These are phyloP conservation scores for Ambrosiella beaveri DNA, from an alignment of 2,329 filamentous ascomycete species.

Conservation along the genomic window DNA sequence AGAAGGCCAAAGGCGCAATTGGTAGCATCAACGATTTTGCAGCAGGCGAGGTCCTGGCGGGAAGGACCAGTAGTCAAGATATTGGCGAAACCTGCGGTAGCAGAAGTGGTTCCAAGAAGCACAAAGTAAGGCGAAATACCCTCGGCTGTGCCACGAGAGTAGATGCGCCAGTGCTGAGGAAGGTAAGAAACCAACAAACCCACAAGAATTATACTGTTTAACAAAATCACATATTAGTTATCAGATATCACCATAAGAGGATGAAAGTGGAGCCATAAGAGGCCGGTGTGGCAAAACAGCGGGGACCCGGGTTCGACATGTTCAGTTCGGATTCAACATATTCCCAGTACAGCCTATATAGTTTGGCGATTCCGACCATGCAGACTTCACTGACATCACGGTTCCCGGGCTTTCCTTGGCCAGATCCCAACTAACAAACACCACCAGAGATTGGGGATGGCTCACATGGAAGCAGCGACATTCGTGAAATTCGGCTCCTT, in stretches of 20 bases:
- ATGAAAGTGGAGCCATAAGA: background rate
- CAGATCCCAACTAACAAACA: too few relatives aligned
- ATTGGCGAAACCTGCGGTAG: conserved; percentile 77
- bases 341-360: background rate
- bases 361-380: background rate
- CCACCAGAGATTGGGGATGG: background rate
- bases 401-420: too few relatives aligned
- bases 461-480: conserved; percentile 14
- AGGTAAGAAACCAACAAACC: conserved; percentile 87
- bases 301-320: background rate
- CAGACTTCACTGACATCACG: background rate
- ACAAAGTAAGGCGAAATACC: conserved; percentile 94
- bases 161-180: conserved; percentile 86
- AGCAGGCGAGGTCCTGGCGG: conserved; percentile 69
- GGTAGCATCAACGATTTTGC: conserved; percentile 60
- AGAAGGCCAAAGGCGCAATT: conserved; percentile 74
- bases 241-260: background rate
- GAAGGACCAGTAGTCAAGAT: conserved; percentile 79
- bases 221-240: background rate
- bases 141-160: conserved; percentile 67
- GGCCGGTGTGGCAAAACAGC: background rate
- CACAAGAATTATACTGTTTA: conserved; percentile 51
- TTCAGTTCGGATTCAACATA: background rate
- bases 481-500: conserved; percentile 13
- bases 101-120: conserved; percentile 79